Conservation (phyloP, 345 rosid species). For the Limnanthes douglasii region DNA sequence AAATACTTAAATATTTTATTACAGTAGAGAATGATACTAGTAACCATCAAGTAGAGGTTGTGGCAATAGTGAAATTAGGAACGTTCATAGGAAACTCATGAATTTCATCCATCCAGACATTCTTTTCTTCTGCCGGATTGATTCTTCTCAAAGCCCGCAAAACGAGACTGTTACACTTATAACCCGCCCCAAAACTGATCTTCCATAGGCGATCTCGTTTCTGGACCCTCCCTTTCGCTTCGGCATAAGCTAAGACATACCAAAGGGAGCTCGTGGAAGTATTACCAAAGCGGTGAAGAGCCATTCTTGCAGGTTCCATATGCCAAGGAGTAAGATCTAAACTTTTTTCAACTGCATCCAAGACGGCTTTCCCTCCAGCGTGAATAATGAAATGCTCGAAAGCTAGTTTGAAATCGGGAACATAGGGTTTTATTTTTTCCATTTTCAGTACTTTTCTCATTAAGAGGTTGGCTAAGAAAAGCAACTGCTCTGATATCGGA, state of each 20-base stretch:
- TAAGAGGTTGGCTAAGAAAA: conserved; percentile 11
- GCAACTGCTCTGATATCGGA: conserved; percentile 27
- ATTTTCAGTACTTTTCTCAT: conserved; percentile 19
- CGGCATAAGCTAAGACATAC: too few species aligned
- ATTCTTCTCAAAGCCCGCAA: conserved; percentile 17
- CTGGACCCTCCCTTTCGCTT: conserved; percentile 31
- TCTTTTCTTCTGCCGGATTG: conserved; percentile 15
- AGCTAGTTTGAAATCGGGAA: conserved; percentile 35
- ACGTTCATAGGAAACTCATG: conserved; percentile 9
- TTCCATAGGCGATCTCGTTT: conserved; percentile 35
- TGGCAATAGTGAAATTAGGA: too few species aligned
- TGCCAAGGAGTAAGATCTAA: conserved; percentile 23
- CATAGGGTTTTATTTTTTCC: conserved; percentile 22
- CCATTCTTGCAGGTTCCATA: conserved; percentile 45
- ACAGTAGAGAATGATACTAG: too few species aligned
- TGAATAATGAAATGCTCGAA: conserved; percentile 44
- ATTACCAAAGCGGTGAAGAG: conserved; percentile 34
- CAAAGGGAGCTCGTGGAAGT: conserved; percentile 38
- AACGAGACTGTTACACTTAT: conserved; percentile 37
- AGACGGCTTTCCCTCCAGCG: conserved; percentile 29
- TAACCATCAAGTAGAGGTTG: too few species aligned
- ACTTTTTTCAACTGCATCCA: conserved; percentile 33
- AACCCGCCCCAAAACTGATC: conserved; percentile 37
- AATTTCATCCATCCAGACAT: too few species aligned
- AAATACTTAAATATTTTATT: too few species aligned